These are phyloP conservation scores for Candida sanyaensis DNA, from an alignment of 1,139 yeast genomes.

Conservation along the genomic window DNA sequence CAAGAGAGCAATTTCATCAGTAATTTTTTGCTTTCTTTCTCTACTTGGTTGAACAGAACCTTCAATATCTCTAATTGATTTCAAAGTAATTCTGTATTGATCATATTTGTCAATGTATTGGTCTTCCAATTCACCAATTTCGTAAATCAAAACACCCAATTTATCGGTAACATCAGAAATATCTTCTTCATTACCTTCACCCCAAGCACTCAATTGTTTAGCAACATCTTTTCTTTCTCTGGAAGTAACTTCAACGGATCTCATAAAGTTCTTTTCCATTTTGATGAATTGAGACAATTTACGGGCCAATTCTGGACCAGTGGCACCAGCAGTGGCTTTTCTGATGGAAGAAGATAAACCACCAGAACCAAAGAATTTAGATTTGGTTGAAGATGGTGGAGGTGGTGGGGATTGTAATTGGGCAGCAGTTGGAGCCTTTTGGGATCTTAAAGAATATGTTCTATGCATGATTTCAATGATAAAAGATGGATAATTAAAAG, in stretches of 20 bases:
- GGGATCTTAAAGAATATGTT: slow-evolving; percentile 93
- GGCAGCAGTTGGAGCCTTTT: slow-evolving; percentile 96
- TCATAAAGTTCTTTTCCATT: slow-evolving; percentile 95
- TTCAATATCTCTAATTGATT: slow-evolving; percentile 94
- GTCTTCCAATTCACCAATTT: slow-evolving; percentile 97
- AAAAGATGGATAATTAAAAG: background rate
- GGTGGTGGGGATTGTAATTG: slow-evolving; percentile 95
- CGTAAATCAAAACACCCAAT: slow-evolving; percentile 92
- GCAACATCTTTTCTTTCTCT: slow-evolving; percentile 97
- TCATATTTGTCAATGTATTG: slow-evolving; percentile 97
- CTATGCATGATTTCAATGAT: slow-evolving; percentile 71
- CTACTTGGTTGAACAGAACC: slow-evolving; percentile 97
- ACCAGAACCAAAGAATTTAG: slow-evolving; percentile 84
- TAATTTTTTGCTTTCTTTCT: slow-evolving; percentile 95
- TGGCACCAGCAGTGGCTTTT: slow-evolving; percentile 86
- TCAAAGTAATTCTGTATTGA: slow-evolving; percentile 94
- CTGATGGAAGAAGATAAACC: slow-evolving; percentile 82
- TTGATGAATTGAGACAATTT: slow-evolving; percentile 88
- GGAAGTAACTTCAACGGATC: slow-evolving; percentile 90
- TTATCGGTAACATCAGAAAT: slow-evolving; percentile 97
- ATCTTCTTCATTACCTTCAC: slow-evolving; percentile 97
- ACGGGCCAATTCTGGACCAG: slow-evolving; percentile 94
- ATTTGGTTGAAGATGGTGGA: slow-evolving; percentile 77
- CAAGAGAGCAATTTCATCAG: slow-evolving; percentile 96
- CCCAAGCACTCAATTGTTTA: slow-evolving; percentile 94